phyloP scores from a whole-genome alignment of 2,329 filamentous ascomycete species.

The Geosmithia morbida region DNA sequence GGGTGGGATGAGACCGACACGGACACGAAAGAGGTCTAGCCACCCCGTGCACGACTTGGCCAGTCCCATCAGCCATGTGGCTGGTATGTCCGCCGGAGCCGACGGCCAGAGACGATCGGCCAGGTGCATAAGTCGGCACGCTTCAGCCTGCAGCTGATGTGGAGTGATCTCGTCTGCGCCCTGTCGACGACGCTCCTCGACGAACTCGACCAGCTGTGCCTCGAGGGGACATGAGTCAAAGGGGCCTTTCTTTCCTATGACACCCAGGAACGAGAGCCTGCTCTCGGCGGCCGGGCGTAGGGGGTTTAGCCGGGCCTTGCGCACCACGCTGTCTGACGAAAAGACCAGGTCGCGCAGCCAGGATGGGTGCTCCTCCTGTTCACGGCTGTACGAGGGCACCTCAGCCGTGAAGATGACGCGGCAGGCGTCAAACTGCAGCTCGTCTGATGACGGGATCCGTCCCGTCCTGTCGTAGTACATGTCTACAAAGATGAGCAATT shows the following conservation, averaged over 20 bases:
- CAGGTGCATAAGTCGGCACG: conserved; percentile 6
- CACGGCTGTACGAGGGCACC: conserved; percentile 3
- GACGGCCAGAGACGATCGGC: conserved; percentile 8
- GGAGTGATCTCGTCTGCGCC: conserved; percentile 2
- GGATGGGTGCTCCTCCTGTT: conserved; percentile 3
- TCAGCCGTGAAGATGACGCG: conserved; percentile 13
- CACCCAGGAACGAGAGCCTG: conserved; percentile 8
- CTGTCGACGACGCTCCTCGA: background rate
- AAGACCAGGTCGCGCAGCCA: conserved; percentile 13
- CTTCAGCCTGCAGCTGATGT: conserved; percentile 8
- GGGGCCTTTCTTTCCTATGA: conserved; percentile 12
- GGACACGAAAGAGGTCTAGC: conserved; percentile 7
- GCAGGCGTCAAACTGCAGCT: conserved; percentile 11
- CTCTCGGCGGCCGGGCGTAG: conserved; percentile 9
- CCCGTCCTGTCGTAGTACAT: conserved; percentile 8
- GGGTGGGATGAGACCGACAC: conserved; percentile 3
- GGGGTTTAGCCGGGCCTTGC: conserved; percentile 8
- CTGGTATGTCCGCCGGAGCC: conserved; percentile 8
- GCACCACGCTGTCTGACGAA: conserved; percentile 3
- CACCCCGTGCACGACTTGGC: conserved; percentile 7
- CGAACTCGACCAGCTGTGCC: conserved; percentile 5
- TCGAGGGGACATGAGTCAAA: conserved; percentile 14
- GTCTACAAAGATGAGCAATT: conserved; percentile 14
- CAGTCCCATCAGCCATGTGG: conserved; percentile 9
- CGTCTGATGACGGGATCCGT: conserved; percentile 6